A percentile compares a stretch with the other conserved stretches of the same genome.
Evolutionary conservation across 371 early-diverging fungal genomes (phyloP).

Genomic region (Mortierella polycephala): DNA sequence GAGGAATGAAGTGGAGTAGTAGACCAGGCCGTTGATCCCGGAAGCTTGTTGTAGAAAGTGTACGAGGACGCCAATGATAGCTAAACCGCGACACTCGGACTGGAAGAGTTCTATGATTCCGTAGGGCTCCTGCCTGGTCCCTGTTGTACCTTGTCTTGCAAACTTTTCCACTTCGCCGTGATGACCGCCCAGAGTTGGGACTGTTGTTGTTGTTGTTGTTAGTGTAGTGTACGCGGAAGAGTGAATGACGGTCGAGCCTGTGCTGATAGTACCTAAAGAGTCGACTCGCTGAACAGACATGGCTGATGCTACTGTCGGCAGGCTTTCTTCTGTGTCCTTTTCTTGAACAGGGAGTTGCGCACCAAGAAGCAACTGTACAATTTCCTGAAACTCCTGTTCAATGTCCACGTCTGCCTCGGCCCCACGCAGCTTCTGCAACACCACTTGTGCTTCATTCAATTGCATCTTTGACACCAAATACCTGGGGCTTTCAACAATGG

Average conservation of each 20-base stretch:
- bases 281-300: conserved; percentile 9
- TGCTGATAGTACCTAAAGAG: conserved; percentile 9
- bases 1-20: conserved; percentile 74
- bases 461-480: conserved; percentile 71
- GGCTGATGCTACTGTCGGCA: neutral
- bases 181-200: neutral
- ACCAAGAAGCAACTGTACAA: conserved; percentile 59
- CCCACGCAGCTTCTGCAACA: conserved; percentile 70
- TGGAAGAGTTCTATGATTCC: conserved; percentile 57
- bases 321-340: neutral
- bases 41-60: conserved; percentile 80
- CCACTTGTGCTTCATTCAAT: conserved; percentile 67
- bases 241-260: neutral
- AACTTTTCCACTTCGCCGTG: too few relatives aligned
- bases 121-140: conserved; percentile 19
- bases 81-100: conserved; percentile 67
- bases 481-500: conserved; percentile 82
- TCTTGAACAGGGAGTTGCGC: neutral
- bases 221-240: too few relatives aligned
- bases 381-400: conserved; percentile 69
- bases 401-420: conserved; percentile 53
- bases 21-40: conserved; percentile 88
- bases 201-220: neutral
- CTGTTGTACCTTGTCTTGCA: too few relatives aligned
- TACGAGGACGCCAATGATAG: conserved; percentile 58